These are phyloP conservation scores for Fragaria ananassa DNA, from an alignment of 306 rosid genomes.

Conservation along the genomic window DNA sequence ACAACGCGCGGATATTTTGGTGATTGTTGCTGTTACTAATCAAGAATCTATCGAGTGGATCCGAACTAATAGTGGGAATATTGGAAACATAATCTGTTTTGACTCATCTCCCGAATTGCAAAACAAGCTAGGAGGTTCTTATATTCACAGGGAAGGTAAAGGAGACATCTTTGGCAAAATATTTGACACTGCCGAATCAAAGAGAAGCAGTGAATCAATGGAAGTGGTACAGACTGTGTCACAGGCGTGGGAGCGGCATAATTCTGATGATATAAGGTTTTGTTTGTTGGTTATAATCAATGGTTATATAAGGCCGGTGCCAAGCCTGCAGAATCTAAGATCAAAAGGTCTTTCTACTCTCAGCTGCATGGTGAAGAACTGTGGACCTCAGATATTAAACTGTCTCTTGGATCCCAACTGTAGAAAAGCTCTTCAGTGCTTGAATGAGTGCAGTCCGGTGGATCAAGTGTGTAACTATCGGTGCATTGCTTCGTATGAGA, in stretches of 20 bases:
- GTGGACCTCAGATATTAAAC: slow-evolving; percentile 70
- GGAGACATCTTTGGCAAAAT: slow-evolving; percentile 40
- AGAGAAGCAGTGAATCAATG: slow-evolving; percentile 39
- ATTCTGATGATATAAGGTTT: slow-evolving; percentile 77
- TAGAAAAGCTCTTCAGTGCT: slow-evolving; percentile 80
- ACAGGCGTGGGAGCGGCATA: slow-evolving; percentile 77
- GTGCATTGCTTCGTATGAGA: slow-evolving; percentile 79
- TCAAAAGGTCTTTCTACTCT: slow-evolving; percentile 77
- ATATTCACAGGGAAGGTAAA: slow-evolving; percentile 34
- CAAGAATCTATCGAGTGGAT: slow-evolving; percentile 56
- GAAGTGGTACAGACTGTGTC: slow-evolving; percentile 61
- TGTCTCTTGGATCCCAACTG: slow-evolving; percentile 80
- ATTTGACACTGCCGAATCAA: slow-evolving; percentile 29
- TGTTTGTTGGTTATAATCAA: slow-evolving; percentile 74
- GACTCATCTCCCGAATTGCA: slow-evolving; percentile 52
- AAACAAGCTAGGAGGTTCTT: slow-evolving; percentile 69
- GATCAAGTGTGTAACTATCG: slow-evolving; percentile 87
- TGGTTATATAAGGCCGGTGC: slow-evolving; percentile 74
- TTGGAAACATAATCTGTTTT: slow-evolving; percentile 57
- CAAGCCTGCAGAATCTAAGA: slow-evolving; percentile 71
- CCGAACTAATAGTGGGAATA: slow-evolving; percentile 22
- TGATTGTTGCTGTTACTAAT: slow-evolving; percentile 57
- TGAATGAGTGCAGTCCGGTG: slow-evolving; percentile 77
- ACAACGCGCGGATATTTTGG: slow-evolving; percentile 49
- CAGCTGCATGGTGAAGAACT: slow-evolving; percentile 73